Conservation (phyloP, 164 flowering plant genomes). For the Vitis cinerea region DNA sequence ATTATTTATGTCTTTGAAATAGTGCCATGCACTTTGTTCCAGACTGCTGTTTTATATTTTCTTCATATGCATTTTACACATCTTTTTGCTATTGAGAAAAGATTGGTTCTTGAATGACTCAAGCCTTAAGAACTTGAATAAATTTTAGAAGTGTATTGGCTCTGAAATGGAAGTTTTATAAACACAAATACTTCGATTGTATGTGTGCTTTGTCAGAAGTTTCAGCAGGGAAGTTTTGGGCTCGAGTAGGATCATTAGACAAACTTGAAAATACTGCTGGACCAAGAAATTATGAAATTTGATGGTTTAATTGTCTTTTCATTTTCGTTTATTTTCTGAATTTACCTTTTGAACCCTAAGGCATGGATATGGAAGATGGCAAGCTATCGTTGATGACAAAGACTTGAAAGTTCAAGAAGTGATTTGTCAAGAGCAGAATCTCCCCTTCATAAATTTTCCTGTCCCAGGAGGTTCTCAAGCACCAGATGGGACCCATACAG, state of each 20-base stretch:
- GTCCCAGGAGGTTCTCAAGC: slow-evolving; percentile 46
- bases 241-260: neutral
- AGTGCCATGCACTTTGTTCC: neutral
- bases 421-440: slow-evolving; percentile 84
- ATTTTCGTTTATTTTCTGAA: neutral
- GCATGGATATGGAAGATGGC: slow-evolving; percentile 99
- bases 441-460: slow-evolving; percentile 53
- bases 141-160: neutral
- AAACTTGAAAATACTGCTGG: neutral
- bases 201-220: too few species aligned
- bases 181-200: too few species aligned
- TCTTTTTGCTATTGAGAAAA: neutral
- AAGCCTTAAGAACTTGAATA: slow-evolving; percentile 1
- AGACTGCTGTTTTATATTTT: neutral
- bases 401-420: slow-evolving; percentile 72
- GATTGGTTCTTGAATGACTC: neutral
- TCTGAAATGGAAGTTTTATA: neutral
- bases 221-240: neutral
- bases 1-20: neutral
- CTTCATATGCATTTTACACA: neutral
- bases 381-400: slow-evolving; percentile 93
- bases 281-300: neutral
- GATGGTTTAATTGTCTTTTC: neutral
- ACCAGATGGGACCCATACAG: slow-evolving; percentile 34
- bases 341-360: slow-evolving; percentile 27